Evolutionary conservation across 2,329 filamentous ascomycete genomes (phyloP), one percentile per base, ranked within the genome.

Genomic region (Thielaviopsis populi): DNA sequence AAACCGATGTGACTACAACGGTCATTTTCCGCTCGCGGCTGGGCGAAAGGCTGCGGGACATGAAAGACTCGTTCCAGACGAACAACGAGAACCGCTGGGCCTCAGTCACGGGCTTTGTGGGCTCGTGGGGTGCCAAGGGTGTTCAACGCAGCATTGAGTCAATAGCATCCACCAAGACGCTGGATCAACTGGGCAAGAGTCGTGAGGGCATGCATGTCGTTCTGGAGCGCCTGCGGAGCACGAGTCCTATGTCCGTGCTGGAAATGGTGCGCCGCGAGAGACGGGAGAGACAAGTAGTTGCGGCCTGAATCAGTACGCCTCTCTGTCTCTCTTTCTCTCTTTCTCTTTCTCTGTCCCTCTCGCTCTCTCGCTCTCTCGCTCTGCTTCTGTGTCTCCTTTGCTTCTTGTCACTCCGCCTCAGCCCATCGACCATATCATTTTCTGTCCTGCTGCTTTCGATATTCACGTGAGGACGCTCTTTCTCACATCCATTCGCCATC

Each of bases 131-230:
- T 15, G 83, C 86, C 17, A 82, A 81, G 50, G 81, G 86, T n/a
- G 82, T 92, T 56, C 87, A 91, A 72, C 79, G 86, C 68, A 89
- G 85, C 70, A 91, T 94, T 70, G 89, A 94, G 75, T 81, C 82
- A 63, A 85, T 92, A 66, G 88, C 87, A 11, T 84, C 88, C 46
- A 86, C 84, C 70, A 87, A 89, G 71, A 90, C 89, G 4, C 82
- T 86, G 68, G 86, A 87, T 69, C 87, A 89, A 71, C 80, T 92
- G 69, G 84, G 86, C 61, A 91, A 91, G 76, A 89, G 87, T 69
- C 84, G 87, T 60, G 87, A 91, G 72, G 89, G 89, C 59, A 92
- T 94, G 89, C 84, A 83, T 64, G 83, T 91, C 43, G 88, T 94
- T 8, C 78, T 94, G 24, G 87, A 91, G 73, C 79, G 88, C 59